Base-by-base conservation (phyloP, 164 flowering plant genomes). In the Chimonanthus praecox region DNA sequence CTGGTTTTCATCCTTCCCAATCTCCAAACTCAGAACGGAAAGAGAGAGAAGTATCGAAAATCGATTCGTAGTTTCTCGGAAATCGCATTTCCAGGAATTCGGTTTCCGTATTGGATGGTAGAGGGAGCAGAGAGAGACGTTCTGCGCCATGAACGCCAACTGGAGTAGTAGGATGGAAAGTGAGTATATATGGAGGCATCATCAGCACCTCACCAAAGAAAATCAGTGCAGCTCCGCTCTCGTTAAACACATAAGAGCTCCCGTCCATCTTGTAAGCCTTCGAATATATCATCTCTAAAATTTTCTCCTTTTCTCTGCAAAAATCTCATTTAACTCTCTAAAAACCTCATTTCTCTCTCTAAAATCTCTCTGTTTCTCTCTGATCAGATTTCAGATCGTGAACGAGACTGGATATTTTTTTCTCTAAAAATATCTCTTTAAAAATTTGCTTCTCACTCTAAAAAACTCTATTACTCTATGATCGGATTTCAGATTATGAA, bases 241-340 rank as follows among this genome's bases (percentile, higher is more conserved):
- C 18, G 80, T 83, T 49, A 88, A 87, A 69, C 92, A 85, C 81
- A 86, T 90, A 88, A 86, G 77, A 67, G 92, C 94, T 70, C 92
- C 92, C 16, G 82, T 86, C 79, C 89, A 61, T 75, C 92, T 90
- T 47, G 94, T 90, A 81, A 68, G 64, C 45, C 72, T 71, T 64
- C 45, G 1, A 33, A 33, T 33, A 33, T 33, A 33, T 33, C 33
- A 33, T 33, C 33, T 33, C 33, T 33, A 33, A 33, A 33, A 33
- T 33, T 33, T 33, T 33, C 33, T 33, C 33, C 33, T 33, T 33
- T 33, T 33, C 33, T 33, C 33, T 33, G 33, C 33, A 33, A 33
- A 33, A 33, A 33, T 33, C 33, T 33, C 33, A 1, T 33, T 33
- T 33, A 33, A 33, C 33, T 33, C 33, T 33, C 33, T 33, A 33